These are phyloP conservation scores for Podosphaera xanthii DNA, from an alignment of 2,329 filamentous ascomycete species.

Conservation along the genomic window DNA sequence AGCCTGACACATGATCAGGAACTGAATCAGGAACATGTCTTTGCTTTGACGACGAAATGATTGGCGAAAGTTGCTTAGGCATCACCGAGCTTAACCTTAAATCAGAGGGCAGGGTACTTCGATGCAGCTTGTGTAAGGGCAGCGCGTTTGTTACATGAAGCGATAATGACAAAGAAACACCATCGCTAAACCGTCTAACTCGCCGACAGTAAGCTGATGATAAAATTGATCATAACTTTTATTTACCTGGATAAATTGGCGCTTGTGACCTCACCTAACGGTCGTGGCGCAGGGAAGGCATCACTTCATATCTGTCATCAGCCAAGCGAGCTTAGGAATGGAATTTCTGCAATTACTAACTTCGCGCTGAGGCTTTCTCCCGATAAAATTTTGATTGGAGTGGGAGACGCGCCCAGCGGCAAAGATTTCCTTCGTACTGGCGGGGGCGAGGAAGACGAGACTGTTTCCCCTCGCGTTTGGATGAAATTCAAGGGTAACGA, in stretches of 20 bases:
- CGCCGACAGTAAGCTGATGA: too few species aligned
- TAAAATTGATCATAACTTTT: constrained; percentile 2
- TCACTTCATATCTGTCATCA: constrained; percentile 32
- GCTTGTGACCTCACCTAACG: neutral
- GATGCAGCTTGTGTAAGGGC: neutral
- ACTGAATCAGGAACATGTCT: constrained; percentile 6
- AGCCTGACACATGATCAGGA: constrained; percentile 12
- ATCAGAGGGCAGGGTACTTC: neutral
- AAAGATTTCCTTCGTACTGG: constrained; percentile 35
- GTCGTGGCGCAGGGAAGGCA: constrained; percentile 19
- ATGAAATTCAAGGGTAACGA: constrained; percentile 7
- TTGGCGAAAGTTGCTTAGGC: too few species aligned
- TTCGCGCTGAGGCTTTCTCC: constrained; percentile 17
- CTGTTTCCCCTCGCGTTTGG: constrained; percentile 9
- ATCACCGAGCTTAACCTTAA: neutral
- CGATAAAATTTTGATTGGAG: constrained; percentile 26
- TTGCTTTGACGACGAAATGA: neutral
- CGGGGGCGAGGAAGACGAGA: constrained; percentile 12
- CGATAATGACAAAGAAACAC: neutral
- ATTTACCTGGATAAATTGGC: neutral
- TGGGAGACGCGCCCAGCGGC: constrained; percentile 29
- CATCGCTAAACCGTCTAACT: too few species aligned
- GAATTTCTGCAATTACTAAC: constrained; percentile 24
- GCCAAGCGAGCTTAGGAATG: constrained; percentile 25
- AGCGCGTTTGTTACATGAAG: neutral